Base-by-base conservation (phyloP, 2,329 filamentous ascomycete species). In the Byssochlamys sp. region DNA sequence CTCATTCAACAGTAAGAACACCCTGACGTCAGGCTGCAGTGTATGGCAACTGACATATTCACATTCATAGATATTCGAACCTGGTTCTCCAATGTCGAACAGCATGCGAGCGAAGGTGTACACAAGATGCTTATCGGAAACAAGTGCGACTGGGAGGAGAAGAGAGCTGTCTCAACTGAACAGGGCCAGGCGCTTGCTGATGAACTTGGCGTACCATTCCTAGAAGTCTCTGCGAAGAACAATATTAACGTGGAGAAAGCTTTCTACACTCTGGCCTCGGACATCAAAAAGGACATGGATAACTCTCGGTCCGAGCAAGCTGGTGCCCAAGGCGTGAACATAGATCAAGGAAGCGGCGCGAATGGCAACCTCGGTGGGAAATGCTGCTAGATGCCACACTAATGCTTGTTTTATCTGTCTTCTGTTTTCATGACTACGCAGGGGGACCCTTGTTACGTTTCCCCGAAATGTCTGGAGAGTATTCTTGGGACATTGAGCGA, bases 71-170 rank as follows among this genome's bases (percentile, higher is more conserved):
- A 99, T 78, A 99, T 99, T 75, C 88, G 91, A 71, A 97, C 94
- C 65, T 99, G 94, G 94, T 99, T 99, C 79, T 91, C 91, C 72
- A 97, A 99, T 78, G 91, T 96, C 67, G 91, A 96, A 75, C 91
- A 96, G 76, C 91, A 99, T 78, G 94, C 94, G 59, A 96, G 90
- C 68, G 94, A 97, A 78, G 94, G 94, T 69, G 94, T 99, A 72
- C 96, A 97, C 85, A 99, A 97, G 82, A 97, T 99, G 72, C 84
- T 99, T 65, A 96, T 99, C 66, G 94, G 94, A 73, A 99, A 99
- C 84, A 99, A 99, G 80, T 99, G 94, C 79, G 94, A 99, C 77
- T 97, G 94, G 94, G 94, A 97, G 77, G 94, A 99, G 79, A 97
- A 97, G 83, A 88, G 94, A 66, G 91, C 89, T 57, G 89, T 99